Percentiles rank a stretch among this genome's conserved stretches.
Conservation (phyloP, 2,329 filamentous ascomycete species). For the Aspergillus proliferans region DNA sequence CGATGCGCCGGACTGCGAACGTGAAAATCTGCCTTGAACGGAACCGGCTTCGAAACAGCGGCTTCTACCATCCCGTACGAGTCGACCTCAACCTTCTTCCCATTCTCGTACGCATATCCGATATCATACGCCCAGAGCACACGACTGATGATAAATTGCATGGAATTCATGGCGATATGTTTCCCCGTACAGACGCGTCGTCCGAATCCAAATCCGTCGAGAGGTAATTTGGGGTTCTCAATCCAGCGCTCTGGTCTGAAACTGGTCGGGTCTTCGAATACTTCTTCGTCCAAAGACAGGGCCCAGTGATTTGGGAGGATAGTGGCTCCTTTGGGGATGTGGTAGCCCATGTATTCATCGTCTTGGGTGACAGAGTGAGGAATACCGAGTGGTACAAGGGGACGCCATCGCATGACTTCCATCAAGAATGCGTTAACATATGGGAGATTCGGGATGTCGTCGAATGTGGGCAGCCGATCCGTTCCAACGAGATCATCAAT, state of each 20-base stretch:
- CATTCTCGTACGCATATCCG: conserved; percentile 4
- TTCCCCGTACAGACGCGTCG: conserved; percentile 42
- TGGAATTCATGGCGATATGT: conserved; percentile 26
- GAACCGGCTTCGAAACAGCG: conserved; percentile 17
- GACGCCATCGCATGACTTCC: conserved; percentile 26
- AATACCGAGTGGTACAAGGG: conserved; percentile 36
- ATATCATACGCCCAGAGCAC: conserved; percentile 43
- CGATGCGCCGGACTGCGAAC: conserved; percentile 15
- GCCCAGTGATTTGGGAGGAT: conserved; percentile 41
- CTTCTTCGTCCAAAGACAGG: conserved; percentile 35
- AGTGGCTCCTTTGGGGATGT: conserved; percentile 44
- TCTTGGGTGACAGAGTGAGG: conserved; percentile 44
- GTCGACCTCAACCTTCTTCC: conserved; percentile 19
- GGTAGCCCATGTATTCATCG: conserved; percentile 43
- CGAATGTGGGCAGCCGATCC: conserved; percentile 23
- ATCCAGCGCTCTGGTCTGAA: conserved; percentile 40
- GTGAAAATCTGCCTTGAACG: conserved; percentile 22
- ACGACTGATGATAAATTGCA: conserved; percentile 52
- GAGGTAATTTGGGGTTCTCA: conserved; percentile 12
- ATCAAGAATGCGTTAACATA: conserved; percentile 23
- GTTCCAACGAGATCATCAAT: conserved; percentile 29
- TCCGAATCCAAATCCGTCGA: conserved; percentile 52
- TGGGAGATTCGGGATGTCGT: conserved; percentile 19
- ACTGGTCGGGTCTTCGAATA: conserved; percentile 30
- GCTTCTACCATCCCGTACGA: conserved; percentile 16